phyloP scores from a whole-genome alignment of 768 basidiomycete species.

The Pholiota conissans region DNA sequence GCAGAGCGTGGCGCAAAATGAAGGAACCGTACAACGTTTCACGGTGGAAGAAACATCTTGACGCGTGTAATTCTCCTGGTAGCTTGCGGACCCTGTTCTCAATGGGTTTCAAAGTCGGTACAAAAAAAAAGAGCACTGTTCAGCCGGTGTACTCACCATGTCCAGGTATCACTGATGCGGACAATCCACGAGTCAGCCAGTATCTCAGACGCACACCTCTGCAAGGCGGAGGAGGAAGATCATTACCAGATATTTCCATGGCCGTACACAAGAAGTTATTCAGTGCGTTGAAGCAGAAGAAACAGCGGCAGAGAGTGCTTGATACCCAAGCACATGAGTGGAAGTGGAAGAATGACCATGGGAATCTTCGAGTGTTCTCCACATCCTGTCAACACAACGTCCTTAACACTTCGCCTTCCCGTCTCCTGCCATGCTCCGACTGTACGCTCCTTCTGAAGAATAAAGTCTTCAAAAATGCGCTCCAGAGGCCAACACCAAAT shows the following conservation, averaged over 20 bases:
- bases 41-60: slow-evolving; percentile 10
- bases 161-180: slow-evolving; percentile 6
- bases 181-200: neutral
- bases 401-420: neutral
- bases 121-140: neutral
- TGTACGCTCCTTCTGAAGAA: neutral
- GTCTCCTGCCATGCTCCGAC: neutral
- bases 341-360: slow-evolving; percentile 27
- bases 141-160: slow-evolving; percentile 4
- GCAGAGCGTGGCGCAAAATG: slow-evolving; percentile 7
- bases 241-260: slow-evolving; percentile 8
- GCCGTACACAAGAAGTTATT: slow-evolving; percentile 5
- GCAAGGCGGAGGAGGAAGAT: slow-evolving; percentile 14
- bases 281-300: slow-evolving; percentile 1
- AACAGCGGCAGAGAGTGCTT: neutral
- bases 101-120: neutral
- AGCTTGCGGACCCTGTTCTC: neutral
- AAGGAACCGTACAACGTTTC: slow-evolving; percentile 11
- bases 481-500: neutral
- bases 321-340: slow-evolving; percentile 15
- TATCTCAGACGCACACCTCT: slow-evolving; percentile 15
- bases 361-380: slow-evolving; percentile 5
- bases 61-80: neutral
- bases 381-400: neutral
- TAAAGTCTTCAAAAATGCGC: slow-evolving; percentile 2